These are phyloP conservation scores for Magnusiomyces paraingens DNA, from an alignment of 1,139 yeast species.

Conservation along the genomic window DNA sequence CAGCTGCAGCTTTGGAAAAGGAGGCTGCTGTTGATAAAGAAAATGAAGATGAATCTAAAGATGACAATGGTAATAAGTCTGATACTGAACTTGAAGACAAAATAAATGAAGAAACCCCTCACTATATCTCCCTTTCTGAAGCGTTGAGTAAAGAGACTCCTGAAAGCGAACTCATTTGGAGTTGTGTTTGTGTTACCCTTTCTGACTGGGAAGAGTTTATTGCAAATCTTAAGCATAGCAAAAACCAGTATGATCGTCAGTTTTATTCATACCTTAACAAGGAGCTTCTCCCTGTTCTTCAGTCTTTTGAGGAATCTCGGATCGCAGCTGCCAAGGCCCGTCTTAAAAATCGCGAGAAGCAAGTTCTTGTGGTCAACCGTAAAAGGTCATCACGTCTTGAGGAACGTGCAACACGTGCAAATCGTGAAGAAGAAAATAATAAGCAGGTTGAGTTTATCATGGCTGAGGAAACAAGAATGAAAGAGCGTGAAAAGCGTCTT, in stretches of 20 bases:
- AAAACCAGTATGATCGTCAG: slow-evolving; percentile 18
- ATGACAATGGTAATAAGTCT: slow-evolving; percentile 12
- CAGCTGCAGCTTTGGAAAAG: too few species aligned
- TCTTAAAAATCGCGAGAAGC: slow-evolving; percentile 23
- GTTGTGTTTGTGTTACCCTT: slow-evolving; percentile 31
- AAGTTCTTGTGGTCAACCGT: slow-evolving; percentile 25
- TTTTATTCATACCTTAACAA: slow-evolving; percentile 21
- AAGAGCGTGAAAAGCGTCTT: slow-evolving; percentile 18
- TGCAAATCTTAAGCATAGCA: slow-evolving; percentile 20
- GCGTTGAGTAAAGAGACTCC: slow-evolving; percentile 23
- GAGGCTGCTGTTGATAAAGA: slow-evolving; percentile 3
- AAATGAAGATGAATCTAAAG: slow-evolving; percentile 9
- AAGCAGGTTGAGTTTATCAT: slow-evolving; percentile 3
- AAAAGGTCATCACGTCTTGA: slow-evolving; percentile 30
- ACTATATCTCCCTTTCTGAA: slow-evolving; percentile 17
- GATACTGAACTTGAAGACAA: slow-evolving; percentile 11
- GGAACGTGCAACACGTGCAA: slow-evolving; percentile 21
- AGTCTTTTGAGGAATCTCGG: slow-evolving; percentile 26
- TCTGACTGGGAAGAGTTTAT: slow-evolving; percentile 29
- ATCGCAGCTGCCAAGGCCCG: slow-evolving; percentile 23
- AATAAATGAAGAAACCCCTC: slow-evolving; percentile 8
- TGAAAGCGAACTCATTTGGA: slow-evolving; percentile 27
- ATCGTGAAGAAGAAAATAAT: slow-evolving; percentile 20
- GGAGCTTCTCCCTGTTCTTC: slow-evolving; percentile 29
- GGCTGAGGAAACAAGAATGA: slow-evolving; percentile 13